Conservation (phyloP, 306 rosid genomes). For the Gleditsia sinensis region DNA sequence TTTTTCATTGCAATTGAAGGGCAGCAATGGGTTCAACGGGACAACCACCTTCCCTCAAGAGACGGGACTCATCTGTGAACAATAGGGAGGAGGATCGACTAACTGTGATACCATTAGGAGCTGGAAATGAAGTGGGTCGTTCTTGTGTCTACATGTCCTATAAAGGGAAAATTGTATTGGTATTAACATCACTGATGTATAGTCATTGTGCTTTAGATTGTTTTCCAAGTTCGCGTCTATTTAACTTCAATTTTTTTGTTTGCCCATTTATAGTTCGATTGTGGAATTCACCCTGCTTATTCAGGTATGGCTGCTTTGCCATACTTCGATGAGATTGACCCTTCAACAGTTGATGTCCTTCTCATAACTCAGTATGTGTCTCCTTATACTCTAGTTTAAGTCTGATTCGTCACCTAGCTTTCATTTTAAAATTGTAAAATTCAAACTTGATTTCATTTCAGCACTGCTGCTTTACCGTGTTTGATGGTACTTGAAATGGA, state of each 20-base stretch:
- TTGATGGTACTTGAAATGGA: too few species aligned
- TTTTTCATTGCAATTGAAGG: background rate
- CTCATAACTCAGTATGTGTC: conserved; percentile 79
- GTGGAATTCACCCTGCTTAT: conserved; percentile 92
- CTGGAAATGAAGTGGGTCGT: conserved; percentile 95
- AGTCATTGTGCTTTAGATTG: background rate
- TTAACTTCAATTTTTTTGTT: background rate
- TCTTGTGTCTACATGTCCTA: conserved; percentile 86
- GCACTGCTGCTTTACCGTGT: too few species aligned
- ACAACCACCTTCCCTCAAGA: conserved; percentile 53
- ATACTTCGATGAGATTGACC: conserved; percentile 94
- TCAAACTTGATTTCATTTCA: too few species aligned
- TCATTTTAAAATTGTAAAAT: background rate
- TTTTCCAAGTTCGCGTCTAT: background rate
- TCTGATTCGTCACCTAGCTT: background rate
- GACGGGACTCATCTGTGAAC: conserved; percentile 50
- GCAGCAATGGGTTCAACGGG: conserved; percentile 51
- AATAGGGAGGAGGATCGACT: conserved; percentile 76
- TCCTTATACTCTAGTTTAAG: background rate
- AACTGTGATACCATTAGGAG: conserved; percentile 78
- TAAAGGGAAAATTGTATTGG: conserved; percentile 70
- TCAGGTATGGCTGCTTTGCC: conserved; percentile 99
- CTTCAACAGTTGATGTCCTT: conserved; percentile 83
- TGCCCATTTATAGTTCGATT: conserved; percentile 59
- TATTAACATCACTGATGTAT: conserved; percentile 10